Base-by-base conservation (phyloP, 2,329 filamentous ascomycete species). In the Niveomyces coronatus region DNA sequence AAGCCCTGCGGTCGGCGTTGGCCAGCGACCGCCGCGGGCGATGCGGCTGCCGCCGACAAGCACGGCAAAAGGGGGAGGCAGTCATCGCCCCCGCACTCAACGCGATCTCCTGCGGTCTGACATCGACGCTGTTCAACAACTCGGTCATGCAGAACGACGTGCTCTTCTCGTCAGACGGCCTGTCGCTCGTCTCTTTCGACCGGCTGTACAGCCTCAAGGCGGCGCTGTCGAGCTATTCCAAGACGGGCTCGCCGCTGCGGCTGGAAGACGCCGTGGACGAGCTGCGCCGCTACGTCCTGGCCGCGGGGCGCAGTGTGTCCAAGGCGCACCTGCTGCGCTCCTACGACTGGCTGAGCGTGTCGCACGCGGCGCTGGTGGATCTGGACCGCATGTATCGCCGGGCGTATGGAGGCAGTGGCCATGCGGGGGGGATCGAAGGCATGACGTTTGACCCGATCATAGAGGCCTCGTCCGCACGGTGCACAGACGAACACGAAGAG, bases 241-340 rank as follows among this genome's bases (percentile, higher is more conserved):
- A 62, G 41, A 66, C 63, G 1, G 55, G 53, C 14, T 60, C 60
- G 24, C 57, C 57, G 9, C 51, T 61, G 22, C 63, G 68, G 9
- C 63, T 80, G 8, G 73, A 78, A 46, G 68, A 76, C 33, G 74
- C 76, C 19, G 72, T 81, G 33, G 74, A 80, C 52, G 75, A 78
- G 51, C 63, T 82, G 26, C 67, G 75, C 3, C 66, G 75, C 4
- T 65, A 76, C 17, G 67, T 79, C 13, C 62, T 81, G 10, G 64
- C 70, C 13, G 68, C 65, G 41, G 64, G 67, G 16, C 65, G 57
- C 8, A 63, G 64, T n/a, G 55, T 79, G 9, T 56, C 60, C 3
- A 68, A 68, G 42, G 60, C 64, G 4, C 65, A 72, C 35, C 58
- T 82, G 14, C 54, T 71, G 33, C 60, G 68, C 9, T 69, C 65